Percentiles rank a stretch among this genome's conserved stretches.
phyloP scores from a whole-genome alignment of 805 yeast species.

The Ogataea methanolica region DNA sequence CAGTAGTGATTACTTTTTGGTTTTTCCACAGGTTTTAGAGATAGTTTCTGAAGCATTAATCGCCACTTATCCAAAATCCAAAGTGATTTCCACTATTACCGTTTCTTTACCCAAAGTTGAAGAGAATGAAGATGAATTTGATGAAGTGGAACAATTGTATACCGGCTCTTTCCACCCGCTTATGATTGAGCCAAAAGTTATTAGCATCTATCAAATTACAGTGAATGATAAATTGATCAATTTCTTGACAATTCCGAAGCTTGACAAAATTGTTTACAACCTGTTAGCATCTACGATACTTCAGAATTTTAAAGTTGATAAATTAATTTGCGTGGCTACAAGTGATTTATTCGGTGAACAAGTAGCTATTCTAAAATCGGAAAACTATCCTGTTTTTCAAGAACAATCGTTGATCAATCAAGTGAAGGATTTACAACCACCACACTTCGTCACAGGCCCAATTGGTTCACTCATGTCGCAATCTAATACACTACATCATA shows the following conservation, averaged over 20 bases:
- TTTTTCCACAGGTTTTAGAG: conserved; percentile 28
- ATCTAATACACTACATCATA: conserved; percentile 9
- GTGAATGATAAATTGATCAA: conserved; percentile 2
- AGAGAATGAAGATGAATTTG: conserved; percentile 27
- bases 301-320: conserved; percentile 5
- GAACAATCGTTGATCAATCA: conserved; percentile 4
- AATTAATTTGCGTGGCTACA: conserved; percentile 19
- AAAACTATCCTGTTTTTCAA: conserved; percentile 1
- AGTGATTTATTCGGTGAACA: conserved; percentile 19
- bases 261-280: conserved; percentile 24
- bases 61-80: conserved; percentile 3
- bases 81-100: conserved; percentile 11
- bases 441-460: conserved; percentile 44
- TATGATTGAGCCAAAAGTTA: conserved; percentile 17
- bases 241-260: conserved; percentile 17
- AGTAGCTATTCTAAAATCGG: conserved; percentile 12
- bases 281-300: conserved; percentile 14
- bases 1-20: conserved; percentile 23
- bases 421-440: conserved; percentile 41
- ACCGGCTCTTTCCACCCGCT: conserved; percentile 21
- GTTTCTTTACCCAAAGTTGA: conserved; percentile 11
- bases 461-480: conserved; percentile 36
- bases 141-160: conserved; percentile 49
- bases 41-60: conserved; percentile 18
- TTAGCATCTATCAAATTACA: conserved; percentile 11